phyloP scores from a whole-genome alignment of 192 early-diverging fungal genomes.

The Umbelopsis vinacea region DNA sequence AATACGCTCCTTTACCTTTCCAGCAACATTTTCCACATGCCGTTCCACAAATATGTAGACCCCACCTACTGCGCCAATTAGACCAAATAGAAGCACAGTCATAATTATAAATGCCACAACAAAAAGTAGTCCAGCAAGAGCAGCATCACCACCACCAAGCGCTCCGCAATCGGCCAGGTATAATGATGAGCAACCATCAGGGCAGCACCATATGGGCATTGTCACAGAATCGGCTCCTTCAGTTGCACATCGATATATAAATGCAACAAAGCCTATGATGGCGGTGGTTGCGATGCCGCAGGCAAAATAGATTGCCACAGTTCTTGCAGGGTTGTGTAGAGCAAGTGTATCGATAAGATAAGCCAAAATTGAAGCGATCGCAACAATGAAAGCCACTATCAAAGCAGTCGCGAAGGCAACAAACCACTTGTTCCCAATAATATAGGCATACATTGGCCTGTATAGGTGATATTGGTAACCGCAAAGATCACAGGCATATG shows the following conservation, averaged over 20 bases:
- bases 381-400: constrained; percentile 1
- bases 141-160: constrained; percentile 26
- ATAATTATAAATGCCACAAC: not conserved
- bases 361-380: not conserved
- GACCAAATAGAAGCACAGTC: constrained; percentile 21
- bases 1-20: constrained; percentile 25
- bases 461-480: constrained; percentile 28
- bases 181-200: not conserved
- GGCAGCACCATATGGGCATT: constrained; percentile 10
- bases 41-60: constrained; percentile 21
- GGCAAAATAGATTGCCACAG: constrained; percentile 1
- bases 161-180: constrained; percentile 26
- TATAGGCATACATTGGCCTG: constrained; percentile 19
- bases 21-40: constrained; percentile 21
- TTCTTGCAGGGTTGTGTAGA: not conserved
- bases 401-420: not conserved
- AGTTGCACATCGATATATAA: constrained; percentile 1
- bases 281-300: constrained; percentile 3
- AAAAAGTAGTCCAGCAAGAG: constrained; percentile 19
- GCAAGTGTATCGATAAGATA: not conserved
- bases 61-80: constrained; percentile 24
- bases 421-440: constrained; percentile 19
- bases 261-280: not conserved
- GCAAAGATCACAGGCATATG: constrained; percentile 29
- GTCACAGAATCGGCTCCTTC: not conserved